Conservation (phyloP, 495 filamentous ascomycete genomes). For the Hyaloscypha finlandica region DNA sequence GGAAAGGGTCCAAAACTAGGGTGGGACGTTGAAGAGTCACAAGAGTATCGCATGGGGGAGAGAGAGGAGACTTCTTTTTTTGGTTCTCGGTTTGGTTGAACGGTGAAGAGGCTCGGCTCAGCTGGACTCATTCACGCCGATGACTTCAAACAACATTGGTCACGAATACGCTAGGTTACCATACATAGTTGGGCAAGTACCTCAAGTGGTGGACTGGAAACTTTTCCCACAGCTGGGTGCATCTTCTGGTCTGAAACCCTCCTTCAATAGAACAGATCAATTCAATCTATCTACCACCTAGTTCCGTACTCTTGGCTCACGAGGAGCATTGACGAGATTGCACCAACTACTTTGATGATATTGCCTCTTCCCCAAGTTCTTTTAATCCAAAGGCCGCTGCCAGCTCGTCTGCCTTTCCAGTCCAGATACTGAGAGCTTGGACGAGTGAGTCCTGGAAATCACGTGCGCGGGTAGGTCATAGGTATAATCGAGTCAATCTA, state of each 20-base stretch:
- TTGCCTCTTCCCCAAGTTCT: too few relatives aligned
- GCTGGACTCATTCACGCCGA: too few relatives aligned
- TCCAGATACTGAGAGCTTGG: too few relatives aligned
- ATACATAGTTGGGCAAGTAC: background rate
- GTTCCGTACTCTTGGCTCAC: background rate
- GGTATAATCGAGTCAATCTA: too few relatives aligned
- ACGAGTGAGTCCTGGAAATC: too few relatives aligned
- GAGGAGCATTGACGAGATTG: background rate
- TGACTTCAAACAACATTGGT: too few relatives aligned
- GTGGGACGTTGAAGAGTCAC: background rate
- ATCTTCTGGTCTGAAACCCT: background rate
- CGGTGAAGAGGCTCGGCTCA: background rate
- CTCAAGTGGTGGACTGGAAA: background rate
- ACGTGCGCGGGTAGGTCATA: too few relatives aligned
- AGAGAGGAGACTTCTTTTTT: background rate
- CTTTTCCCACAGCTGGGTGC: background rate
- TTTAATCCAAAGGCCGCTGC: too few relatives aligned
- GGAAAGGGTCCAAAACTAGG: background rate
- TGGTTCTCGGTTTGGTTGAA: background rate
- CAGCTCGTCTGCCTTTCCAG: too few relatives aligned
- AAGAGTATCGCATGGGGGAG: background rate
- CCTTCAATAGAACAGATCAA: constrained; percentile 30
- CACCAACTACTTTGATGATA: background rate
- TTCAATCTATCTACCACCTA: background rate
- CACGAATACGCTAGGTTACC: too few relatives aligned